These are phyloP conservation scores for Rhizoctonia solani DNA, from an alignment of 1,284 basidiomycete species.

Conservation along the genomic window DNA sequence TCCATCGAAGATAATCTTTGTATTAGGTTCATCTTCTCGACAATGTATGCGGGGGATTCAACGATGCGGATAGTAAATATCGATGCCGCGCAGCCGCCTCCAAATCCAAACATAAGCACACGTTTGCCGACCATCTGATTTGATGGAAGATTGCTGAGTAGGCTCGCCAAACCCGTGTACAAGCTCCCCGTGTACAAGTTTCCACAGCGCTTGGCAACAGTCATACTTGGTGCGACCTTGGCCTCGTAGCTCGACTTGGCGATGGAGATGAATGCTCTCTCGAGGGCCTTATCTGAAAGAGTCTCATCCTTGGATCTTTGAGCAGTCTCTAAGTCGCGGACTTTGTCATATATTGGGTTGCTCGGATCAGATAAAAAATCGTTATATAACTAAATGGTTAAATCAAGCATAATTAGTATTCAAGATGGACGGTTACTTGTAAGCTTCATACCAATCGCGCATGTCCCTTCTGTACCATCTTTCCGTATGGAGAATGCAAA, in stretches of 20 bases:
- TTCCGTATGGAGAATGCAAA: slow-evolving; percentile 96
- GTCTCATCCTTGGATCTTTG: slow-evolving; percentile 69
- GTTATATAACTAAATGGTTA: slow-evolving; percentile 62
- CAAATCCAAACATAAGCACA: slow-evolving; percentile 91
- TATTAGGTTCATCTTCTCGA: slow-evolving; percentile 75
- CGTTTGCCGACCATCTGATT: slow-evolving; percentile 76
- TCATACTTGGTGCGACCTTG: slow-evolving; percentile 68
- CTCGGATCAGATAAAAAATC: slow-evolving; percentile 86
- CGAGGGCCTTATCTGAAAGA: slow-evolving; percentile 89
- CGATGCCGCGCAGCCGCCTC: slow-evolving; percentile 86
- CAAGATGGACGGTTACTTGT: not conserved
- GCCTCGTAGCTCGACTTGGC: slow-evolving; percentile 72
- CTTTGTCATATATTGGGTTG: slow-evolving; percentile 72
- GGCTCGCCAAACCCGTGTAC: slow-evolving; percentile 88
- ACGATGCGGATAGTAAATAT: slow-evolving; percentile 87
- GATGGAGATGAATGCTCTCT: slow-evolving; percentile 85
- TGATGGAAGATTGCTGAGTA: slow-evolving; percentile 71
- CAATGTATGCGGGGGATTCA: slow-evolving; percentile 82
- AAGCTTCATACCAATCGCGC: slow-evolving; percentile 64
- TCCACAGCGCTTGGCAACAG: slow-evolving; percentile 83
- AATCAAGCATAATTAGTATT: not conserved
- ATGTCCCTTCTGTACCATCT: slow-evolving; percentile 96
- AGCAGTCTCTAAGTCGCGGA: slow-evolving; percentile 70
- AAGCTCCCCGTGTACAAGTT: slow-evolving; percentile 99
- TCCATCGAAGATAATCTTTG: slow-evolving; percentile 82